Conservation (phyloP, 352 stramenopile genomes). For the Globisporangium orthogonon region DNA sequence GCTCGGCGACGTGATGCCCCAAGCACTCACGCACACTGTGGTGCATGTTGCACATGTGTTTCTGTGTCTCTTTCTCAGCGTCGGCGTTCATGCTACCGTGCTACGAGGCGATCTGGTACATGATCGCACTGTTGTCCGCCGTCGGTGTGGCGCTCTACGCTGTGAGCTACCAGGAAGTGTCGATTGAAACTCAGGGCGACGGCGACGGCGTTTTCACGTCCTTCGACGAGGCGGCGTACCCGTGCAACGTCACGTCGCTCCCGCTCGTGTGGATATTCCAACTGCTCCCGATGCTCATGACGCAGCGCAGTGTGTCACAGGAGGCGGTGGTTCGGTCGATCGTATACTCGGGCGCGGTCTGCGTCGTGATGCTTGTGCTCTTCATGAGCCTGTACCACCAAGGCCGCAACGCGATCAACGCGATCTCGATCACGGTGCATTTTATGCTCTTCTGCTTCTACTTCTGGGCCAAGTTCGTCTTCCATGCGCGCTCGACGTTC, state of each 20-base stretch:
- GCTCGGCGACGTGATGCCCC: no score
- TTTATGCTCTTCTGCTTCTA: slow-evolving; percentile 59
- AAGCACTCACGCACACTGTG: no score
- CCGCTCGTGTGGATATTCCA: slow-evolving; percentile 73
- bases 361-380: slow-evolving; percentile 46
- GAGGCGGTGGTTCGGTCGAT: slow-evolving; percentile 69
- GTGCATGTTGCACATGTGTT: neutral
- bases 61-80: slow-evolving; percentile 21
- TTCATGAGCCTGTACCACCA: slow-evolving; percentile 55
- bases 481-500: slow-evolving; percentile 70
- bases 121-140: slow-evolving; percentile 47
- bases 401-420: slow-evolving; percentile 35
- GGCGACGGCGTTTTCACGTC: slow-evolving; percentile 13
- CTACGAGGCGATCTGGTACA: slow-evolving; percentile 85
- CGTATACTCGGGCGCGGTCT: slow-evolving; percentile 56
- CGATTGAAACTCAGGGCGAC: slow-evolving; percentile 9
- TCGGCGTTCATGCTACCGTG: slow-evolving; percentile 86
- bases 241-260: slow-evolving; percentile 47
- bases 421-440: slow-evolving; percentile 47
- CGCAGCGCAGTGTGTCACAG: slow-evolving; percentile 73
- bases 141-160: slow-evolving; percentile 45
- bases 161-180: slow-evolving; percentile 36
- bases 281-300: slow-evolving; percentile 80
- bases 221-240: slow-evolving; percentile 28
- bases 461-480: slow-evolving; percentile 75